A percentile compares a stretch with the other conserved stretches of the same genome.
These are phyloP conservation scores for Plasmodium gonderi DNA, from an alignment of 169 alveolate species.

Conservation along the genomic window DNA sequence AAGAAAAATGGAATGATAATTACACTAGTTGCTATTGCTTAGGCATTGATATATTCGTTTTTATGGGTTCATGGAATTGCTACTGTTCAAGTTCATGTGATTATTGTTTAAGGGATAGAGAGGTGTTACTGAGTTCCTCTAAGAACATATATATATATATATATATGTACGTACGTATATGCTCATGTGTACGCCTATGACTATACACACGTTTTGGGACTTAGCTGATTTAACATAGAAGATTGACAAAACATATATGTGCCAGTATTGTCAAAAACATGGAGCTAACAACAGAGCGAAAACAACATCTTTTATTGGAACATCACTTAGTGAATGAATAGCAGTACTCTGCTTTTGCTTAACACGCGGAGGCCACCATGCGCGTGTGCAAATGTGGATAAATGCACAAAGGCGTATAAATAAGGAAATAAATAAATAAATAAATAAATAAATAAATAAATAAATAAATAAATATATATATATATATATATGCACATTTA, in stretches of 20 bases:
- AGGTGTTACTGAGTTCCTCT: no score
- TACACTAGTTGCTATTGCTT: neutral
- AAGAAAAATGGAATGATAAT: neutral
- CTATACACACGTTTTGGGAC: no score
- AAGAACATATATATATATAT: no score
- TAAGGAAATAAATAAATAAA: no score
- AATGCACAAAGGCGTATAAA: no score
- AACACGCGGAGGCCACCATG: neutral
- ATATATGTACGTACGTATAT: neutral
- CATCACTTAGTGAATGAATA: neutral
- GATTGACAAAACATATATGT: no score
- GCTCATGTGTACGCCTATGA: neutral
- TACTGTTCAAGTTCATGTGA: neutral
- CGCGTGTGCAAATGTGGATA: neutral
- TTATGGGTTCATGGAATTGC: neutral
- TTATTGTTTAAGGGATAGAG: neutral
- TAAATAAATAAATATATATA: no score
- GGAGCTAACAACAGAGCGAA: neutral
- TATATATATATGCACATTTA: no score
- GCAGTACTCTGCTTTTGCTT: neutral
- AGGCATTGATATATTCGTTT: neutral
- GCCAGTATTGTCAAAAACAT: no score
- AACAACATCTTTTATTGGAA: neutral
- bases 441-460: no score
- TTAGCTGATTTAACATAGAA: no score